Conservation (phyloP, 257 asterid genomes). For the Solanum habrochaites region DNA sequence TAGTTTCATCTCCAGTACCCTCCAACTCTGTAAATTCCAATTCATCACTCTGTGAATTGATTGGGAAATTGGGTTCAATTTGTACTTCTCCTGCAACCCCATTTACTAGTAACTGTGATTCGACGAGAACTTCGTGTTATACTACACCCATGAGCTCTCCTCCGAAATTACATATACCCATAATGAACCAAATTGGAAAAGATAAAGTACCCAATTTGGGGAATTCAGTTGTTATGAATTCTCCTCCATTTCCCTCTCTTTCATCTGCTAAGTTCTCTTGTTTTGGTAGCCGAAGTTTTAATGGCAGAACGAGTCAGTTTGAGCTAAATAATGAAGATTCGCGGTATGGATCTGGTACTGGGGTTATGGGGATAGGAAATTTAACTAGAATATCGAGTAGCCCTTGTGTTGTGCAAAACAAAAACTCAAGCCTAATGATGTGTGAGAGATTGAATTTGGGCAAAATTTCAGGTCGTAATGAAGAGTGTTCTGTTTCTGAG, state of each 20-base stretch:
- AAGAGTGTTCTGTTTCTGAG: conserved; percentile 30
- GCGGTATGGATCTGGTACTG: conserved; percentile 21
- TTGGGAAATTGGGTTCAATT: conserved; percentile 39
- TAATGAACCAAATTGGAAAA: conserved; percentile 4
- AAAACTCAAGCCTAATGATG: conserved; percentile 7
- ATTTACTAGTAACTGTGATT: neutral
- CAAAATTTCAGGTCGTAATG: neutral
- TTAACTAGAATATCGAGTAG: conserved; percentile 53
- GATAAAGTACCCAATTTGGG: conserved; percentile 16
- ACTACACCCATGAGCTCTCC: conserved; percentile 25
- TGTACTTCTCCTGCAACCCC: neutral
- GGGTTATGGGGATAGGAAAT: conserved; percentile 15
- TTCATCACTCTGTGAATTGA: conserved; percentile 15
- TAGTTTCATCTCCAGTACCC: conserved; percentile 20
- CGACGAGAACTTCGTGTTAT: conserved; percentile 12
- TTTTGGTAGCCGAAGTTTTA: conserved; percentile 72
- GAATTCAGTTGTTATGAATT: conserved; percentile 14
- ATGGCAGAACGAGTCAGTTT: conserved; percentile 28
- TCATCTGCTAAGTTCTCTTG: conserved; percentile 66
- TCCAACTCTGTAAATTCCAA: neutral
- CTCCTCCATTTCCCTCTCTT: conserved; percentile 29
- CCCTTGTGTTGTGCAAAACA: conserved; percentile 33
- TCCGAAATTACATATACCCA: conserved; percentile 24
- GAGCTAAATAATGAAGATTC: conserved; percentile 15
- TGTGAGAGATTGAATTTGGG: conserved; percentile 17